These are phyloP conservation scores for Diutina ranongensis DNA, from an alignment of 1,139 yeast genomes.

Conservation along the genomic window DNA sequence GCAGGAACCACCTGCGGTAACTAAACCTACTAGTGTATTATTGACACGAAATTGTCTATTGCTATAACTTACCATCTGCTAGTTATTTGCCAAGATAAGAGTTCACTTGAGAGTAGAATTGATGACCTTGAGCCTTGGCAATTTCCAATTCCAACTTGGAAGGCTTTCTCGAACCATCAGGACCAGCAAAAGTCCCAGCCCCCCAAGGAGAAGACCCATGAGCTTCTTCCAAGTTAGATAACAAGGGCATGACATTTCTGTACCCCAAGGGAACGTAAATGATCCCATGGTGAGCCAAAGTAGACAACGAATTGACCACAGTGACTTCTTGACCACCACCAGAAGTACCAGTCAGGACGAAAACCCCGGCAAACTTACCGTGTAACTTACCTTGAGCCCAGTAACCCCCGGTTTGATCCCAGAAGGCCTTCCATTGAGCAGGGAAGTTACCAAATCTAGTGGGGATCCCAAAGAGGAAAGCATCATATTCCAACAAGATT, in stretches of 20 bases:
- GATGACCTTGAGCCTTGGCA: constrained; percentile 52
- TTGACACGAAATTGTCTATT: too few species aligned
- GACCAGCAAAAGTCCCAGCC: constrained; percentile 72
- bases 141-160: constrained; percentile 51
- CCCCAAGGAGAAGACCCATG: constrained; percentile 90
- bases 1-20: too few species aligned
- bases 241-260: constrained; percentile 45
- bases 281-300: constrained; percentile 70
- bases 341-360: constrained; percentile 17
- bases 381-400: constrained; percentile 10
- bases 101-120: constrained; percentile 25
- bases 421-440: constrained; percentile 10
- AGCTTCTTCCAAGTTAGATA: constrained; percentile 51
- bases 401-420: constrained; percentile 11
- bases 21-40: too few species aligned
- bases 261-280: constrained; percentile 75
- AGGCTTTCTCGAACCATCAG: constrained; percentile 72
- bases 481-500: constrained; percentile 10
- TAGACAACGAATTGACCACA: constrained; percentile 52
- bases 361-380: constrained; percentile 11
- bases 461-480: constrained; percentile 11
- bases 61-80: background rate
- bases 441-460: constrained; percentile 12
- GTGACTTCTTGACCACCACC: constrained; percentile 84
- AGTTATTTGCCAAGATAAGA: background rate